These are phyloP conservation scores for Solanum hybrid DNA, from an alignment of 305 asterid genomes.

Conservation along the genomic window DNA sequence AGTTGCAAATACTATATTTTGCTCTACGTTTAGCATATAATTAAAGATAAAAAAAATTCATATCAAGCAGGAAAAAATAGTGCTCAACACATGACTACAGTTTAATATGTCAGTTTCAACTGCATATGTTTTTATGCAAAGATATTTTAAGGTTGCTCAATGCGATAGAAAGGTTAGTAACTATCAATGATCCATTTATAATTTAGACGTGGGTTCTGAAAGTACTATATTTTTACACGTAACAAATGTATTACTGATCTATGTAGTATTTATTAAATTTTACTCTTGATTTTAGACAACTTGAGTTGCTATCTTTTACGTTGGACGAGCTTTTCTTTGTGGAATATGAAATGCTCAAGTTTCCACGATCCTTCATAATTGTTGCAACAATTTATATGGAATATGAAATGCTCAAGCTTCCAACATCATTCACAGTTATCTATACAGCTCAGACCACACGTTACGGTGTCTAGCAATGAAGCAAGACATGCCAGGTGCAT, in stretches of 20 bases:
- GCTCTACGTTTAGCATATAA: background rate
- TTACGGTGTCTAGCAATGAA: constrained; percentile 61
- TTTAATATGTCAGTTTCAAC: background rate
- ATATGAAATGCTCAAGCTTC: background rate
- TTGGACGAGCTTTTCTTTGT: background rate
- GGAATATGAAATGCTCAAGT: background rate
- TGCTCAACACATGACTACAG: background rate
- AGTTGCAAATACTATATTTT: background rate
- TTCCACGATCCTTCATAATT: background rate
- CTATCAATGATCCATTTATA: background rate
- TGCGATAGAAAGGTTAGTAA: background rate
- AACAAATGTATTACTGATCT: too few relatives aligned
- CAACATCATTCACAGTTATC: background rate
- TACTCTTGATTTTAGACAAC: background rate
- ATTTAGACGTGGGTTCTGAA: background rate
- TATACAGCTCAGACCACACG: constrained; percentile 59
- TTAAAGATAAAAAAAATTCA: background rate
- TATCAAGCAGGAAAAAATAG: background rate
- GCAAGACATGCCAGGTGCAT: constrained; percentile 72
- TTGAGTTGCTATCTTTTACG: background rate
- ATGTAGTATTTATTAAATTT: background rate
- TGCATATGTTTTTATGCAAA: background rate
- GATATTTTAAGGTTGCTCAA: background rate
- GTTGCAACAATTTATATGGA: background rate
- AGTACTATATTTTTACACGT: background rate